These are phyloP conservation scores for Zea mays DNA, from an alignment of 176 grass and related monocot genomes.

Conservation along the genomic window Zm-B73-REFERENCE-NAM-5.0 NC_050102.1:134545501-134546000, in stretches of 20 bases:
- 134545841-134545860: not conserved
- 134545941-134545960: constrained; percentile 68
- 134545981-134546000: constrained; percentile 92
- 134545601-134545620: not conserved
- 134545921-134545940: constrained; percentile 15
- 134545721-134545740: not conserved
- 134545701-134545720: not conserved
- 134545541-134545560: too few species aligned
- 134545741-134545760: not conserved
- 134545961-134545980: constrained; percentile 92
- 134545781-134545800: not conserved
- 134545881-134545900: constrained; percentile 20
- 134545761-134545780: not conserved
- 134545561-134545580: not conserved
- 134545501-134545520: too few species aligned
- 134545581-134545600: not conserved
- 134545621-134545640: too few species aligned
- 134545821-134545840: not conserved
- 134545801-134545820: not conserved
- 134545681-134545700: not conserved
- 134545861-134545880: constrained; percentile 9
- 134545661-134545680: not conserved
- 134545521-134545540: too few species aligned
- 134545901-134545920: not conserved
- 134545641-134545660: too few species aligned